Percentiles rank a stretch among this genome's conserved stretches.
These are phyloP conservation scores for Pleurotus sapidus DNA, from an alignment of 768 basidiomycete genomes.

Conservation along the genomic window DNA sequence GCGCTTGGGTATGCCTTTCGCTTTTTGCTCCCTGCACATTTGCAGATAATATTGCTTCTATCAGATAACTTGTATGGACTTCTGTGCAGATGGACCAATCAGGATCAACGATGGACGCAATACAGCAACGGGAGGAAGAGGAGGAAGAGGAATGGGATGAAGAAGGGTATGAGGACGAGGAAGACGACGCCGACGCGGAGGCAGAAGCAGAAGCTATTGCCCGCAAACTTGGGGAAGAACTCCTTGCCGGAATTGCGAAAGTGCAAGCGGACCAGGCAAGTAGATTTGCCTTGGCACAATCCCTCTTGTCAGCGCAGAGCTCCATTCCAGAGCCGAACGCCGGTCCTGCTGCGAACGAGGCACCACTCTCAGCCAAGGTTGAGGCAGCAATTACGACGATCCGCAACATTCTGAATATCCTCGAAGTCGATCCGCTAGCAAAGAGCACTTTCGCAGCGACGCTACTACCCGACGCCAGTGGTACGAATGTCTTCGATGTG, in stretches of 20 bases:
- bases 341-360: neutral
- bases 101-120: slow-evolving; percentile 6
- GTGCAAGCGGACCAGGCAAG: slow-evolving; percentile 44
- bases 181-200: slow-evolving; percentile 59
- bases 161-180: slow-evolving; percentile 42
- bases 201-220: slow-evolving; percentile 77
- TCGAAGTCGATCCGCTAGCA: slow-evolving; percentile 56
- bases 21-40: neutral
- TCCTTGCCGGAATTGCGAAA: slow-evolving; percentile 75
- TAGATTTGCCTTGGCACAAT: slow-evolving; percentile 8
- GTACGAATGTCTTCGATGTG: slow-evolving; percentile 53
- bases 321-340: slow-evolving; percentile 11
- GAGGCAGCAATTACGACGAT: slow-evolving; percentile 65
- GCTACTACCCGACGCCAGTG: slow-evolving; percentile 42
- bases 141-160: slow-evolving; percentile 35
- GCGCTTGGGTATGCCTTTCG: neutral
- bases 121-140: slow-evolving; percentile 37
- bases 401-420: slow-evolving; percentile 55
- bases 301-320: slow-evolving; percentile 4
- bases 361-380: slow-evolving; percentile 37
- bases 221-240: slow-evolving; percentile 67
- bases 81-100: neutral
- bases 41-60: neutral
- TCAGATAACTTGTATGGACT: neutral
- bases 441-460: slow-evolving; percentile 50